Evolutionary conservation across 768 basidiomycete genomes (phyloP), one percentile per base, ranked within the genome.

Genomic region (Macrocybe gigantea): DNA sequence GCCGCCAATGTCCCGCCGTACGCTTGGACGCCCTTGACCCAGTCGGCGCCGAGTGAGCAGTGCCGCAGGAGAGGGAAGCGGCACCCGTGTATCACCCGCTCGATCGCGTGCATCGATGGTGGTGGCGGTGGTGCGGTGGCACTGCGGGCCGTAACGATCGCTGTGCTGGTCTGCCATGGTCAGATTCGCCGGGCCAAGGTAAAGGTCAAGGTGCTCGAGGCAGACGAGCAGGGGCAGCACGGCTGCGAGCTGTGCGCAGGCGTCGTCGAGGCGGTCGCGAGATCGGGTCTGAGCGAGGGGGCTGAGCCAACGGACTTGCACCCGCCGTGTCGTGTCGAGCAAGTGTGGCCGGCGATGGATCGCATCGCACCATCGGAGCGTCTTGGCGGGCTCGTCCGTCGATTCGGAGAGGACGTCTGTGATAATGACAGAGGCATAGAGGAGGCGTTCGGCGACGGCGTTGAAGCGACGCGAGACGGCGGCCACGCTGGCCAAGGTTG

Each of bases 171-270:
- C 32, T 34, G 35, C 35, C 31, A 34, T 31, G 31, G 32, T 56
- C 14, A 65, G 55, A 54, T 76, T 75, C 36, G 73, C 72, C 11
- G 72, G 72, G 1, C 73, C 75, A 12, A 79, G 68, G 48, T 67
- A 70, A 33, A 84, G 64, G 43, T 83, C 83, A 48, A 84, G 71
- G 6, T 71, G 70, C 52, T 82, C 78, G 51, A 83, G 70, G 36
- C 57, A 64, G 11, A 53, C 49, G 5, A 76, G 63, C n/a, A 48
- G 52, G 30, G 57, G 66, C 30, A 80, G 56, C 36, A 63, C 62
- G 33, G 63, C 52, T 5, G 64, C 61, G 34, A 82, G 65, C 22
- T 63, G 63, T 8, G 68, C 66, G 38, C 77, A 71, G 35, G 72
- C 65, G 33, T 58, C 51, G 41, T 64, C 58, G 41, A 80, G 64